A percentile compares a stretch with the other conserved stretches of the same genome.
These are phyloP conservation scores for Xylaria acuta DNA, from an alignment of 495 filamentous ascomycete genomes.

Conservation along the genomic window DNA sequence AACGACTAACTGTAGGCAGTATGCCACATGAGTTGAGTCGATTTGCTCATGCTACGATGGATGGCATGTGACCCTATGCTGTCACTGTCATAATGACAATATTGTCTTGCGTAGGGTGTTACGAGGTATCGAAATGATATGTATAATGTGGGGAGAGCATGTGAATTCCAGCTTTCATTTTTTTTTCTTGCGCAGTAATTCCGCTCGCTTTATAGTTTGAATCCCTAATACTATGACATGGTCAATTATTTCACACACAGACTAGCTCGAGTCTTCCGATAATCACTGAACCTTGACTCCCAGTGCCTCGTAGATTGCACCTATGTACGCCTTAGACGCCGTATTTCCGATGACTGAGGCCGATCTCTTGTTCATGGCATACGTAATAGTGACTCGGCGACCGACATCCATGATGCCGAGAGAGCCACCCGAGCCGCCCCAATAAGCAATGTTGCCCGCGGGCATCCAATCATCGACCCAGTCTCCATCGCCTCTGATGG, in stretches of 20 bases:
- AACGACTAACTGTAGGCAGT: not conserved
- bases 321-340: conserved; percentile 42
- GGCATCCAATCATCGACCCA: conserved; percentile 33
- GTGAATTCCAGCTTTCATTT: not conserved
- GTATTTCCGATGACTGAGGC: conserved; percentile 33
- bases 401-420: conserved; percentile 52
- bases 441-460: conserved; percentile 47
- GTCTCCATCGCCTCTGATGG: conserved; percentile 31
- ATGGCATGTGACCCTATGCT: not conserved
- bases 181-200: not conserved
- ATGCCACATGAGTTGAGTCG: not conserved
- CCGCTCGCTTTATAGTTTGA: not conserved
- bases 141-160: not conserved
- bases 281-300: conserved; percentile 16
- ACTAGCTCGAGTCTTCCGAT: not conserved
- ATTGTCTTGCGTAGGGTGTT: not conserved
- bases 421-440: conserved; percentile 55
- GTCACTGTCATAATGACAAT: not conserved
- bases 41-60: not conserved
- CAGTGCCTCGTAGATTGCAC: conserved; percentile 46
- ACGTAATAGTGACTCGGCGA: conserved; percentile 48
- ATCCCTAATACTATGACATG: not conserved
- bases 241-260: no score
- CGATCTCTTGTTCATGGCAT: conserved; percentile 55
- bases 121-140: not conserved